Percentiles rank a stretch among this genome's conserved stretches.
Evolutionary conservation across 805 yeast genomes (phyloP).

Genomic region (Komagataella populi): DNA sequence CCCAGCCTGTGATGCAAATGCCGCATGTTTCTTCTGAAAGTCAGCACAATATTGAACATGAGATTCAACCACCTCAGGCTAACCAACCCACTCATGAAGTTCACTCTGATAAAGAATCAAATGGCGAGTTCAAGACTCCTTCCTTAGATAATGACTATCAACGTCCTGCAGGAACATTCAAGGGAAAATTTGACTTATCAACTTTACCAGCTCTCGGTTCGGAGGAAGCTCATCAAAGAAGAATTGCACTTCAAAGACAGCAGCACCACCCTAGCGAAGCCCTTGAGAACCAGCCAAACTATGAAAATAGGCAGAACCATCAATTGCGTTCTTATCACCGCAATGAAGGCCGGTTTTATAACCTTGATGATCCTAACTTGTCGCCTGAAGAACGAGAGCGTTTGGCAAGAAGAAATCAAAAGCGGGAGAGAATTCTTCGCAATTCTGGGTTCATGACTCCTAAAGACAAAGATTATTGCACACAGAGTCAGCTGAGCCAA

Average conservation of each 20-base stretch:
- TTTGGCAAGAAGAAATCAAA: constrained; percentile 54
- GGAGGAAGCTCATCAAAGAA: constrained; percentile 16
- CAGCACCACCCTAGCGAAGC: constrained; percentile 8
- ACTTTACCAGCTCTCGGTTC: constrained; percentile 45
- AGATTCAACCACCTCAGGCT: constrained; percentile 3
- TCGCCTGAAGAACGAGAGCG: constrained; percentile 65
- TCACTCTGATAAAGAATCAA: neutral
- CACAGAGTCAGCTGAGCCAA: constrained; percentile 88
- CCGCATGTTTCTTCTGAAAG: constrained; percentile 1
- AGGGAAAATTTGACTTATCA: constrained; percentile 17
- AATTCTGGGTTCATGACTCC: constrained; percentile 95
- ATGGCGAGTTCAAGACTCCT: neutral
- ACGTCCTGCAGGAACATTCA: neutral
- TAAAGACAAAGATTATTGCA: constrained; percentile 90
- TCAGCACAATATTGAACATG: neutral
- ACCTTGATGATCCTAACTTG: constrained; percentile 18
- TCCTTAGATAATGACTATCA: neutral
- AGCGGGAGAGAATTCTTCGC: constrained; percentile 60
- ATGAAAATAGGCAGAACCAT: neutral
- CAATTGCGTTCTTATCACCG: neutral
- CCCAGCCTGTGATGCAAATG: neutral
- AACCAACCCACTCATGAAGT: neutral
- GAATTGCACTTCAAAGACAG: constrained; percentile 8
- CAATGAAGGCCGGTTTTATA: constrained; percentile 1
- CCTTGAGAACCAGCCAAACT: constrained; percentile 1